These are phyloP conservation scores for Starmerella scarabaei DNA, from an alignment of 805 yeast species.

Conservation along the genomic window DNA sequence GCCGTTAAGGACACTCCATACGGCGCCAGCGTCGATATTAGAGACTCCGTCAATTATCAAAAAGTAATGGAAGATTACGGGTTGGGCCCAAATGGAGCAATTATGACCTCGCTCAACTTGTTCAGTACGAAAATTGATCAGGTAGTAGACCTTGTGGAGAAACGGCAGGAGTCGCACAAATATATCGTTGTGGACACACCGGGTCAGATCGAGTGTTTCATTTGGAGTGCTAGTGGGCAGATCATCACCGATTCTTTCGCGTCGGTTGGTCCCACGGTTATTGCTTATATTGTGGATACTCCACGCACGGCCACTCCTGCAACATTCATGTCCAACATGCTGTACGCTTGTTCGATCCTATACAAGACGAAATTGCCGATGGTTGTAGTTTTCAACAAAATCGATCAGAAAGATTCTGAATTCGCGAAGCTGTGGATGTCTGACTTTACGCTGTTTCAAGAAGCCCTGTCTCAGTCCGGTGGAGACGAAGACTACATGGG, in stretches of 20 bases:
- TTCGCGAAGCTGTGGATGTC: slow-evolving; percentile 96
- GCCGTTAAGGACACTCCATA: slow-evolving; percentile 91
- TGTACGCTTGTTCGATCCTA: slow-evolving; percentile 91
- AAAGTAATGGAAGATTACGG: slow-evolving; percentile 92
- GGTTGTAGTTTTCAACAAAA: slow-evolving; percentile 91
- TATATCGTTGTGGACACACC: slow-evolving; percentile 92
- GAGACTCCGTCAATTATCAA: slow-evolving; percentile 90
- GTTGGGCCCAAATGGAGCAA: slow-evolving; percentile 96
- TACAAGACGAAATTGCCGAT: slow-evolving; percentile 94
- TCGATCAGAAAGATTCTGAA: slow-evolving; percentile 71
- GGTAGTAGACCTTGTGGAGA: slow-evolving; percentile 73
- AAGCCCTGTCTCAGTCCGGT: slow-evolving; percentile 43
- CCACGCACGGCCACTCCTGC: slow-evolving; percentile 91
- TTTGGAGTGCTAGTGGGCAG: slow-evolving; percentile 96
- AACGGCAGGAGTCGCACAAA: slow-evolving; percentile 42
- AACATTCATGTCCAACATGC: slow-evolving; percentile 95
- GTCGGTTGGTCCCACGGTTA: slow-evolving; percentile 84
- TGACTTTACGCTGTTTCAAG: slow-evolving; percentile 74
- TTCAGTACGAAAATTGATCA: slow-evolving; percentile 95
- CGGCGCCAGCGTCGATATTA: slow-evolving; percentile 85
- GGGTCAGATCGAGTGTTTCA: slow-evolving; percentile 96
- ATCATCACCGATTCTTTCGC: slow-evolving; percentile 96
- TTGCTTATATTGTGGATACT: slow-evolving; percentile 92
- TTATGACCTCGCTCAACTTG: slow-evolving; percentile 83
- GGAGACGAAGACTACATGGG: slow-evolving; percentile 82